Evolutionary conservation across 768 basidiomycete species (phyloP).

Genomic region (Phaeotremella skinneri): DNA sequence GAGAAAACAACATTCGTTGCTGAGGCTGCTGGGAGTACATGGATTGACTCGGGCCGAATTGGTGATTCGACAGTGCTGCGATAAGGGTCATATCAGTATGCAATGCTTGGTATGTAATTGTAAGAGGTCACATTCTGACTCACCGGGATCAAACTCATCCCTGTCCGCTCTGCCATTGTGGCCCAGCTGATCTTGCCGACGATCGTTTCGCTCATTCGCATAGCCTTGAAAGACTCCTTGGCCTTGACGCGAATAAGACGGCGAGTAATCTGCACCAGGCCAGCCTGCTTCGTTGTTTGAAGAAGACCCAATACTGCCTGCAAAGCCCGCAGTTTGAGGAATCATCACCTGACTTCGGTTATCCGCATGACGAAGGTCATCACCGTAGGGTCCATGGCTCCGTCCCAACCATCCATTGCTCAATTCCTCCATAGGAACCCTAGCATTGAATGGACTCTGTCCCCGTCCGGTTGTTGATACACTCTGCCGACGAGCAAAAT

Average conservation of each 20-base stretch:
- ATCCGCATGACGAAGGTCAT: not conserved
- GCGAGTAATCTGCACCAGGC: not conserved
- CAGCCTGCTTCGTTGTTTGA: constrained; percentile 5
- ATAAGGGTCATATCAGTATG: not conserved
- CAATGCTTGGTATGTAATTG: not conserved
- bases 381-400: not conserved
- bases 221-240: not conserved
- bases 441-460: constrained; percentile 35
- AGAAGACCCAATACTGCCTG: constrained; percentile 5
- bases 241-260: not conserved
- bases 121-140: too few relatives aligned
- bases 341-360: not conserved
- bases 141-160: not conserved
- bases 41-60: not conserved
- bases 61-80: not conserved
- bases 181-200: not conserved
- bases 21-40: constrained; percentile 9
- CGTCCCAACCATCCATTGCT: constrained; percentile 18
- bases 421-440: constrained; percentile 18
- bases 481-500: constrained; percentile 36
- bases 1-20: constrained; percentile 21
- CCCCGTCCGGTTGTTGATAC: constrained; percentile 18
- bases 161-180: not conserved
- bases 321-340: not conserved
- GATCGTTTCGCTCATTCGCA: not conserved